A percentile compares a stretch with the other conserved stretches of the same genome.
Evolutionary conservation across 306 rosid species (phyloP).

Genomic region (Trifolium repens): DNA sequence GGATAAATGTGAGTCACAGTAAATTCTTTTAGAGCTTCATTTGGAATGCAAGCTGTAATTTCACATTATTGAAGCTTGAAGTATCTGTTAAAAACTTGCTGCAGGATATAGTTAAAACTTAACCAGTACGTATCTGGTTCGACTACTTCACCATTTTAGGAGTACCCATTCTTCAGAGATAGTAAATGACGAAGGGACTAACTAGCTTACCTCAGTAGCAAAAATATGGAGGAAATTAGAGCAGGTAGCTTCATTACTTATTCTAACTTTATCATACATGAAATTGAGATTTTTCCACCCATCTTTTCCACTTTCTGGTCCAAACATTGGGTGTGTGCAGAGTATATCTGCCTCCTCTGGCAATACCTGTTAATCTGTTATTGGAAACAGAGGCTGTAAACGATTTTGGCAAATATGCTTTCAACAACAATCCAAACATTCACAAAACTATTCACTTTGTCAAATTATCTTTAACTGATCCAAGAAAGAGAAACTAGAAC

Average conservation of each 20-base stretch:
- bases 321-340: slow-evolving; percentile 80
- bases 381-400: background rate
- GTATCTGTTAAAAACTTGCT: background rate
- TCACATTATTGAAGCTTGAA: background rate
- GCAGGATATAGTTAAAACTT: background rate
- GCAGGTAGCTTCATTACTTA: slow-evolving; percentile 58
- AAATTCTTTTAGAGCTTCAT: slow-evolving; percentile 8
- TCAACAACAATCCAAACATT: no score
- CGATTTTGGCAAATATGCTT: no score
- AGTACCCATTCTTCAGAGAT: no score
- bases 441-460: no score
- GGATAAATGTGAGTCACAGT: background rate
- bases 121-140: no score
- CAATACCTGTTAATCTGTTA: slow-evolving; percentile 43
- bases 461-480: no score
- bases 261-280: slow-evolving; percentile 65
- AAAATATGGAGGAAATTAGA: slow-evolving; percentile 59
- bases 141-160: no score
- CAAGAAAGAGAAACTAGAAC: no score
- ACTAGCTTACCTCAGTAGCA: slow-evolving; percentile 48
- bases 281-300: slow-evolving; percentile 64
- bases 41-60: background rate
- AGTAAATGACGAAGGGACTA: background rate
- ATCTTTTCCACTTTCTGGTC: slow-evolving; percentile 62
- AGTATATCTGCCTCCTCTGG: slow-evolving; percentile 62